phyloP scores from a whole-genome alignment of 257 asterid genomes.

The Rauvolfia tetraphylla region DNA sequence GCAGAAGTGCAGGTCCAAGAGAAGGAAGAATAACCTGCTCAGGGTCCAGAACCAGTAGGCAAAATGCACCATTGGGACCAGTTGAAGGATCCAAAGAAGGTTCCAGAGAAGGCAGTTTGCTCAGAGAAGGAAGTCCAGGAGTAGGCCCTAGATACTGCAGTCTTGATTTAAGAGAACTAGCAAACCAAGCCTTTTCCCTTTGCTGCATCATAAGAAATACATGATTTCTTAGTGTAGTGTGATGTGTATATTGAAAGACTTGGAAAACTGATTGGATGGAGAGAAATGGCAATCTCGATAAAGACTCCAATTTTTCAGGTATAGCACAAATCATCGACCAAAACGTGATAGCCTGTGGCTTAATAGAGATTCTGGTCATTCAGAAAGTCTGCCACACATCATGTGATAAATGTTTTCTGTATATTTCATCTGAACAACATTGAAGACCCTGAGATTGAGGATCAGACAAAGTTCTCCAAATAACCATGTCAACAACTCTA shows the following conservation, averaged over 20 bases:
- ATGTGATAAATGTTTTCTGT: neutral
- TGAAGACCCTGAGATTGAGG: neutral
- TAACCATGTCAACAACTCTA: neutral
- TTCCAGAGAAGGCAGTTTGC: constrained; percentile 33
- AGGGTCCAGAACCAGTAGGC: constrained; percentile 77
- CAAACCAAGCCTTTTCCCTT: constrained; percentile 89
- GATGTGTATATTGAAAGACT: neutral
- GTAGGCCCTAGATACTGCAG: constrained; percentile 68
- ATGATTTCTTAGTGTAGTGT: neutral
- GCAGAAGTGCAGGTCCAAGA: constrained; percentile 3
- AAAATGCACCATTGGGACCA: constrained; percentile 68
- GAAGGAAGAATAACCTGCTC: constrained; percentile 50
- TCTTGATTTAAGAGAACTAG: constrained; percentile 67
- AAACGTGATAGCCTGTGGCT: neutral
- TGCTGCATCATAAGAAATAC: constrained; percentile 38
- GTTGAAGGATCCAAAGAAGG: constrained; percentile 52
- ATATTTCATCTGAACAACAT: neutral
- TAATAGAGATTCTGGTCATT: neutral
- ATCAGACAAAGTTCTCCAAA: constrained; percentile 1
- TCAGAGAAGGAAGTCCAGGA: constrained; percentile 52
- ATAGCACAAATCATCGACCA: neutral
- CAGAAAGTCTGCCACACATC: neutral
- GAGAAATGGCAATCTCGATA: neutral
- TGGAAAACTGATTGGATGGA: too few species aligned
- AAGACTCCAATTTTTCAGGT: neutral